Percentiles rank a stretch among this genome's conserved stretches.
Conservation (phyloP, 2,329 filamentous ascomycete species). For the Hypoxylon sp. region DNA sequence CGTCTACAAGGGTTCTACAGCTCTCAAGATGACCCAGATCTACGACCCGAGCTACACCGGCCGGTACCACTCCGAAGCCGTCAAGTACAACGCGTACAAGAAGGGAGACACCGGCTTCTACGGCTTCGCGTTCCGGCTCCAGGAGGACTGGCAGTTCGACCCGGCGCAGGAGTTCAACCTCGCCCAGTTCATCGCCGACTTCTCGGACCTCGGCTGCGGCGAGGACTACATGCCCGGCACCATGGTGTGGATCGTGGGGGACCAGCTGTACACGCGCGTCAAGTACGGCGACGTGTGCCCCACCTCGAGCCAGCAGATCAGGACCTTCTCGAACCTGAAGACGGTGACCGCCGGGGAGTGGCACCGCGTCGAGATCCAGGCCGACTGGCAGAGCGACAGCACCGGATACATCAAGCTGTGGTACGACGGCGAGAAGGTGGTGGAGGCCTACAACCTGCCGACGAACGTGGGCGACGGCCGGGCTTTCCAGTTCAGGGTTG, state of each 20-base stretch:
- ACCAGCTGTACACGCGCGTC: slow-evolving; percentile 58
- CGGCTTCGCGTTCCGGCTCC: slow-evolving; percentile 64
- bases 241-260: slow-evolving; percentile 61
- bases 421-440: slow-evolving; percentile 60
- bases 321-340: slow-evolving; percentile 52
- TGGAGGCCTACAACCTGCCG: slow-evolving; percentile 55
- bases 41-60: slow-evolving; percentile 57
- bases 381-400: slow-evolving; percentile 58
- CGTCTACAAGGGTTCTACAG: slow-evolving; percentile 53
- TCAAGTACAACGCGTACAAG: slow-evolving; percentile 59
- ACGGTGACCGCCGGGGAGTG: slow-evolving; percentile 59
- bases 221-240: slow-evolving; percentile 63
- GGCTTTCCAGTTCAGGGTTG: slow-evolving; percentile 61
- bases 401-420: slow-evolving; percentile 61
- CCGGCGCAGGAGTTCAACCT: slow-evolving; percentile 60
- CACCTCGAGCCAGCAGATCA: slow-evolving; percentile 48
- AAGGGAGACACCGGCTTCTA: slow-evolving; percentile 62
- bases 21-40: slow-evolving; percentile 61
- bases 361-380: slow-evolving; percentile 62
- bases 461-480: slow-evolving; percentile 61
- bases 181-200: slow-evolving; percentile 65
- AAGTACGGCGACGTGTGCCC: slow-evolving; percentile 57
- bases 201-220: slow-evolving; percentile 56
- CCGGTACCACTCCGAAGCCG: slow-evolving; percentile 64
- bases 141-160: slow-evolving; percentile 60